A percentile compares a stretch with the other conserved stretches of the same genome.
Conservation (phyloP, 495 filamentous ascomycete genomes). For the Podospora pseudopauciseta region DNA sequence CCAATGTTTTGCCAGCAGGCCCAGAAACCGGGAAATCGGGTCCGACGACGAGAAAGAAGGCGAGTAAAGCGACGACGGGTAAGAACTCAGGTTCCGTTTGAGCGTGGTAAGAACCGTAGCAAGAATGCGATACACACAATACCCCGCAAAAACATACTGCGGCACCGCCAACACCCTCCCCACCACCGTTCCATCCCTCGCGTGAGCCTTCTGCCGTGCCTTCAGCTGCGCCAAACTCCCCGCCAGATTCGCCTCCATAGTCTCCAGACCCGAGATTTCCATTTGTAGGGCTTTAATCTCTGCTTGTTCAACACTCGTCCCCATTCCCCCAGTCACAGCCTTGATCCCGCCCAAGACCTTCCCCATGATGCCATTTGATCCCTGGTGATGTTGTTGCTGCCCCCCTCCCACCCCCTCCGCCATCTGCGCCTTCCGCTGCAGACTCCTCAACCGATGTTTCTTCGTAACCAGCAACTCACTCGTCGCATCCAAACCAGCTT, state of each 20-base stretch:
- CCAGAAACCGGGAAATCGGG: constrained; percentile 71
- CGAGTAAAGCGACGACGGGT: constrained; percentile 38
- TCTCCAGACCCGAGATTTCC: constrained; percentile 74
- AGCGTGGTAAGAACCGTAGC: constrained; percentile 62
- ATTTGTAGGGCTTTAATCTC: constrained; percentile 63
- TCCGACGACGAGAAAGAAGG: constrained; percentile 61
- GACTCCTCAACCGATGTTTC: constrained; percentile 58
- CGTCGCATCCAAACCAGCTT: constrained; percentile 69
- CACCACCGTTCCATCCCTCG: constrained; percentile 56
- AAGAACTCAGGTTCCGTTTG: constrained; percentile 44
- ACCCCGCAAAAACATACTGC: constrained; percentile 65
- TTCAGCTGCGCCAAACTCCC: constrained; percentile 57
- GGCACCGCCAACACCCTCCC: constrained; percentile 57
- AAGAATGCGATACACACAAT: constrained; percentile 71
- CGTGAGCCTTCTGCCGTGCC: constrained; percentile 54
- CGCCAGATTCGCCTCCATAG: constrained; percentile 65
- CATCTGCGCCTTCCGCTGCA: constrained; percentile 56
- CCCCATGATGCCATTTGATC: constrained; percentile 56
- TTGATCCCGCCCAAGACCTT: constrained; percentile 58
- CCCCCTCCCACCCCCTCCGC: constrained; percentile 34
- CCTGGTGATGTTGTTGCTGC: constrained; percentile 7
- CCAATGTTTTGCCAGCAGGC: constrained; percentile 68
- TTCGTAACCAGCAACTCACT: constrained; percentile 71
- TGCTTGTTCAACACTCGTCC: constrained; percentile 54
- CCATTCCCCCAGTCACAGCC: constrained; percentile 53